phyloP scores from a whole-genome alignment of 73 alveolate species.

The Paramecium primaurelia region DNA sequence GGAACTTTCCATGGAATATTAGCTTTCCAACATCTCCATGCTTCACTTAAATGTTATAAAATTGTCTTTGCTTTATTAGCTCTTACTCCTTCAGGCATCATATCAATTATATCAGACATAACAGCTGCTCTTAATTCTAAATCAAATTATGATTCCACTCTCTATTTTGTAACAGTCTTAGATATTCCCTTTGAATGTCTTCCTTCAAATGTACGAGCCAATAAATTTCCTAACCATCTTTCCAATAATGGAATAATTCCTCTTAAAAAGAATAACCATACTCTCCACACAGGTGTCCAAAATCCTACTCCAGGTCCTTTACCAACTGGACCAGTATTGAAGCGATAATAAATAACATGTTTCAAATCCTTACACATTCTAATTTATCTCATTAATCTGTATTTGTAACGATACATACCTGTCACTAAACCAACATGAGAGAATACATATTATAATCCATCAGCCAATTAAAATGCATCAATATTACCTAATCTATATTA shows the following conservation, averaged over 20 bases:
- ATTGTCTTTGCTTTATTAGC: slow-evolving; percentile 99
- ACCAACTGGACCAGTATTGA: slow-evolving; percentile 99
- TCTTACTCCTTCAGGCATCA: slow-evolving; percentile 99
- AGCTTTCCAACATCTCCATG: slow-evolving; percentile 99
- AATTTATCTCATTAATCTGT: slow-evolving; percentile 99
- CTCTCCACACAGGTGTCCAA: slow-evolving; percentile 99
- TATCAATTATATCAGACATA: slow-evolving; percentile 98
- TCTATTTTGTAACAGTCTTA: slow-evolving; percentile 98
- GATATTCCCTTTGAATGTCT: slow-evolving; percentile 98
- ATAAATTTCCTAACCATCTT: slow-evolving; percentile 99
- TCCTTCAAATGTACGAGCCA: slow-evolving; percentile 99
- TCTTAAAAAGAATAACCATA: slow-evolving; percentile 99
- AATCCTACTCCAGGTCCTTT: slow-evolving; percentile 99
- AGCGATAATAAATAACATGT: slow-evolving; percentile 99
- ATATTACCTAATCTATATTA: slow-evolving; percentile 98
- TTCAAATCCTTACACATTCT: slow-evolving; percentile 99
- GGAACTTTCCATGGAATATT: slow-evolving; percentile 99
- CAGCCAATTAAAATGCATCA: slow-evolving; percentile 99
- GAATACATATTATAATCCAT: slow-evolving; percentile 98
- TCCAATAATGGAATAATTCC: slow-evolving; percentile 99
- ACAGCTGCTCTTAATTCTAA: slow-evolving; percentile 99
- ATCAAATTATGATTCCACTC: slow-evolving; percentile 99
- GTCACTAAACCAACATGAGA: slow-evolving; percentile 99
- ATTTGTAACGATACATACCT: slow-evolving; percentile 99
- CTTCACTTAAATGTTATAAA: slow-evolving; percentile 98